These are phyloP conservation scores for Trichoderma gamsii DNA, from an alignment of 495 filamentous ascomycete genomes.

Conservation along the genomic window DNA sequence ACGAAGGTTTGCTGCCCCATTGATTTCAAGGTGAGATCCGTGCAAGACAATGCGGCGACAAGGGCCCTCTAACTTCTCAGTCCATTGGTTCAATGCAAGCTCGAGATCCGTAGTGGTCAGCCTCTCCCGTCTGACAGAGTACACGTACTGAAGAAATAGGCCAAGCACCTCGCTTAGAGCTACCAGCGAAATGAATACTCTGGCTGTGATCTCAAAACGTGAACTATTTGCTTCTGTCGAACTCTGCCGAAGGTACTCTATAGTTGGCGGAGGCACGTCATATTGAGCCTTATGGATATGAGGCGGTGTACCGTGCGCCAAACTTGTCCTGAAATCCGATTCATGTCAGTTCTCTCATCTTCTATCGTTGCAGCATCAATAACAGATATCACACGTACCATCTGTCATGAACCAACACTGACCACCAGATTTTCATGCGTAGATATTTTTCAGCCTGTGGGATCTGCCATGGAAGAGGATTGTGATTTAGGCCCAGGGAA, in stretches of 20 bases:
- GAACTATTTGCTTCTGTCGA: conserved; percentile 22
- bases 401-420: conserved; percentile 48
- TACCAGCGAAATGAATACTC: conserved; percentile 48
- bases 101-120: conserved; percentile 26
- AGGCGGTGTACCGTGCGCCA: conserved; percentile 47
- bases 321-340: conserved; percentile 39
- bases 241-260: conserved; percentile 41
- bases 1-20: conserved; percentile 45
- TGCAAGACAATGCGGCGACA: conserved; percentile 24
- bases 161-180: conserved; percentile 48
- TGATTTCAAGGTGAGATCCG: conserved; percentile 20
- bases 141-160: conserved; percentile 46
- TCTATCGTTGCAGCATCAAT: not conserved
- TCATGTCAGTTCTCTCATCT: conserved; percentile 5
- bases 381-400: conserved; percentile 30
- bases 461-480: conserved; percentile 46
- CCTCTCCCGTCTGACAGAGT: conserved; percentile 33
- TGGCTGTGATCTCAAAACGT: conserved; percentile 22
- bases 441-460: conserved; percentile 42
- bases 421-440: conserved; percentile 48
- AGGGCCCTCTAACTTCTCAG: conserved; percentile 42
- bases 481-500: conserved; percentile 47
- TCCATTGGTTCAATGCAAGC: conserved; percentile 30
- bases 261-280: conserved; percentile 47
- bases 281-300: conserved; percentile 47